Base-by-base conservation (phyloP, 2,329 filamentous ascomycete species). In the Periconia sp. region DNA sequence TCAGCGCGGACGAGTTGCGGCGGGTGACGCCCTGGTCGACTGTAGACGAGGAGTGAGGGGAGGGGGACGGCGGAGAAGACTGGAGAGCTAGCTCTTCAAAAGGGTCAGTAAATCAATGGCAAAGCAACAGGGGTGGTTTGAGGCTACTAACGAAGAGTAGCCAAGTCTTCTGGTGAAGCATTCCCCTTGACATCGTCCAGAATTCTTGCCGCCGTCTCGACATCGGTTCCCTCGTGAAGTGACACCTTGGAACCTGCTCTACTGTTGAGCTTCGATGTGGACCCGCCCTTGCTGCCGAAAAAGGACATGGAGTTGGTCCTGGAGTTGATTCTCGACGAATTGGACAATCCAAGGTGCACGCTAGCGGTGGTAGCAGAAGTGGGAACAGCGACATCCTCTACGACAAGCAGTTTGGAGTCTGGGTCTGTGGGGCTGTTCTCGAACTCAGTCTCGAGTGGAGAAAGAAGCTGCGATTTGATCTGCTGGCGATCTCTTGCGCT, bases 151-250 rank as follows among this genome's bases (percentile, higher is more conserved):
- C 71, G 69, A 33, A 76, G 60, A 40, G 78, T 76, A 20, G 76
- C 77, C 31, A 81, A 66, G 52, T 81, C 77, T 49, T 80, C 77
- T 1, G 77, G 77, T 6, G 76, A 74, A 1, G 76, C 78, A 42
- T 69, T 78, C 63, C 76, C 79, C 63, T 76, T 77, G 53, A 81
- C 68, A 60, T 80, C 74, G 52, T 80, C 74, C 54, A 81, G 57
- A 35, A 81, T 65, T 27, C 66, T 67, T 40, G 80, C 76, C 6
- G 78, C 77, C 11, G 75, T 71, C 40, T 75, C 74, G 40, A 79
- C 69, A 10, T 53, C 41, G 17, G 69, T 62, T 41, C 67, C 63
- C 23, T 63, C 66, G 17, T 57, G 60, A 23, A 71, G 56, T 5
- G 74, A 74, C 20, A 66, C 43, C 46, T 67, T 65, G 23, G 69